Evolutionary conservation across 768 basidiomycete species (phyloP).

Genomic region (Phlebiopsis gigantea): DNA sequence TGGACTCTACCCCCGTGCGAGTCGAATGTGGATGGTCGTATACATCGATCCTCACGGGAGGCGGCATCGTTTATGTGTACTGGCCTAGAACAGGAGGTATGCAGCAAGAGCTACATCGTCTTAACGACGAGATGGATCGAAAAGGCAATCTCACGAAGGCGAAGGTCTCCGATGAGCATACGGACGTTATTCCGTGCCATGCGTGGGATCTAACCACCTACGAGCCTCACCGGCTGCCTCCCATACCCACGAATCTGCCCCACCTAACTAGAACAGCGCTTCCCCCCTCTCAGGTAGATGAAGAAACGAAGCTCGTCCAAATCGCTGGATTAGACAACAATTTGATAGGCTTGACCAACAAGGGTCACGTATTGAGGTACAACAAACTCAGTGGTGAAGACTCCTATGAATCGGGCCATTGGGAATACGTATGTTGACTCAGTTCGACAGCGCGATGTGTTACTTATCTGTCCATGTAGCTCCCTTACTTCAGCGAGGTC

Average conservation of each 20-base stretch:
- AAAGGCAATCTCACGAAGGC: conserved; percentile 13
- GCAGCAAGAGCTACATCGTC: conserved; percentile 29
- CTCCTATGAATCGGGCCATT: conserved; percentile 34
- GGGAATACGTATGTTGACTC: conserved; percentile 66
- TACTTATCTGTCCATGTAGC: conserved; percentile 33
- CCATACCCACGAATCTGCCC: conserved; percentile 53
- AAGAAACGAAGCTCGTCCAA: conserved; percentile 54
- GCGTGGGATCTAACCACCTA: conserved; percentile 44
- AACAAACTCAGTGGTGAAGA: conserved; percentile 39
- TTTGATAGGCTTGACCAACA: conserved; percentile 75
- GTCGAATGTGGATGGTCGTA: conserved; percentile 81
- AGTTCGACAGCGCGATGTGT: too few species aligned
- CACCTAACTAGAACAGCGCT: conserved; percentile 31
- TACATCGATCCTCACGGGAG: conserved; percentile 65
- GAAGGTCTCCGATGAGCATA: conserved; percentile 24
- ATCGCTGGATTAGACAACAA: conserved; percentile 75
- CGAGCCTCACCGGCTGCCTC: conserved; percentile 57
- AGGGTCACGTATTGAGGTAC: conserved; percentile 72
- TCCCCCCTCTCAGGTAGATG: conserved; percentile 18
- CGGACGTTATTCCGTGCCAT: conserved; percentile 49
- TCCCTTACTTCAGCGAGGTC: conserved; percentile 69
- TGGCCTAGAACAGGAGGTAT: conserved; percentile 57
- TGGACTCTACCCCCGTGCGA: conserved; percentile 47
- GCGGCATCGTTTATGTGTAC: conserved; percentile 72
- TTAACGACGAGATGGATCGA: conserved; percentile 43